Percentiles rank a stretch among this genome's conserved stretches.
phyloP scores from a whole-genome alignment of 345 rosid species.

The Brassica nigra region DNA sequence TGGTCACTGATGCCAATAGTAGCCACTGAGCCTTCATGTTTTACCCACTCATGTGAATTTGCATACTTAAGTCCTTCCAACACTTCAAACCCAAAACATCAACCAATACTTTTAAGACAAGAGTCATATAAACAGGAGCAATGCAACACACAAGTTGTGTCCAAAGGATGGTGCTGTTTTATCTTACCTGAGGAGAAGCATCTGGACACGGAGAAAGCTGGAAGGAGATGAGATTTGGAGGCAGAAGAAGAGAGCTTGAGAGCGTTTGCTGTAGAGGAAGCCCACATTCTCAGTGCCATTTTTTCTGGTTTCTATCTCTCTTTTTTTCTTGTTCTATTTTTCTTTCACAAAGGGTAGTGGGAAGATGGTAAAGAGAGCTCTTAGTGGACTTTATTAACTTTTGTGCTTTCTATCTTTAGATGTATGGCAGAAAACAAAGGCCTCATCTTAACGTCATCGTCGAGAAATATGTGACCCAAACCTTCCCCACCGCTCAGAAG shows the following conservation, averaged over 20 bases:
- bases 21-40: constrained; percentile 87
- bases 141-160: constrained; percentile 12
- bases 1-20: constrained; percentile 90
- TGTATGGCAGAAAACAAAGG: constrained; percentile 74
- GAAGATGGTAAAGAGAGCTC: constrained; percentile 25
- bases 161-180: not conserved
- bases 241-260: constrained; percentile 57
- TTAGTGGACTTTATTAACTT: constrained; percentile 6
- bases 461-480: constrained; percentile 26
- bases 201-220: constrained; percentile 69
- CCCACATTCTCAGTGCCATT: constrained; percentile 97
- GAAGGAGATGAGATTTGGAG: constrained; percentile 44
- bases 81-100: constrained; percentile 46
- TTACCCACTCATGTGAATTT: constrained; percentile 92
- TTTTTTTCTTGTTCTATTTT: not conserved
- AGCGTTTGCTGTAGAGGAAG: constrained; percentile 91
- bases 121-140: constrained; percentile 3
- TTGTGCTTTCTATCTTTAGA: constrained; percentile 51
- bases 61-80: constrained; percentile 93
- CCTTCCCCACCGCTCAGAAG: not conserved
- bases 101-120: constrained; percentile 8
- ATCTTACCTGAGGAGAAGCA: constrained; percentile 76
- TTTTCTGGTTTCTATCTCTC: not conserved
- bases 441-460: constrained; percentile 62
- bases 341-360: constrained; percentile 17